Base-by-base conservation (phyloP, 2,329 filamentous ascomycete genomes). In the Fusarium anthophilum region DNA sequence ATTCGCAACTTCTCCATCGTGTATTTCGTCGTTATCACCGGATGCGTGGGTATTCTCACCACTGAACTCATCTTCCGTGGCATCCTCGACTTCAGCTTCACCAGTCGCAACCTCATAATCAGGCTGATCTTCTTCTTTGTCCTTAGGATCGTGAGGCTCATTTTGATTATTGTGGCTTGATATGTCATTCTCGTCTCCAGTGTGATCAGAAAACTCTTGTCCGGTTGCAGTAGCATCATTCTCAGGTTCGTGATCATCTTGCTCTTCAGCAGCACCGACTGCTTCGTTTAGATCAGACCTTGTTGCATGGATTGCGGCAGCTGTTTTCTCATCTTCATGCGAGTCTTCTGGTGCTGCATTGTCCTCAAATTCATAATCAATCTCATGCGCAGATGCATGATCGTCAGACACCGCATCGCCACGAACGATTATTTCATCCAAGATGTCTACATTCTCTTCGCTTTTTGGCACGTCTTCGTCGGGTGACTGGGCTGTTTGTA, bases 291-390 rank as follows among this genome's bases (percentile, higher is more conserved):
- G 22, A 13, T n/a, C 54, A 24, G 47, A 18, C 17, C 28, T 45
- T 63, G 41, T 38, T 37, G 28, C 20, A 32, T 39, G 74, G 20
- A 65, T 65, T 26, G 69, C 69, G 13, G 72, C 61, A n/a, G 69
- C 60, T 45, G 54, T 30, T 38, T 61, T 61, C 41, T 28, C 48
- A 20, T 64, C 62, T 17, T 63, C 26, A 54, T 59, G 59, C 28
- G 43, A 20, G 28, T 60, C 55, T 39, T 66, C 41, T 45, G 66
- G 70, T 38, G 78, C 78, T 5, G 67, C 64, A 28, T 70, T 59
- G 26, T 78, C 78, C 26, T 77, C 78, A 41, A 77, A 47, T 54
- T 80, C 78, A 54, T 81, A 81, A 59, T 81, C 78, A 55, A 80
- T 80, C 70, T 80, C 80, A 45, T 81, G 73, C 41, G 70, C 45